Base-by-base conservation (phyloP, 352 stramenopile species). In the Phytophthora citricola region DNA sequence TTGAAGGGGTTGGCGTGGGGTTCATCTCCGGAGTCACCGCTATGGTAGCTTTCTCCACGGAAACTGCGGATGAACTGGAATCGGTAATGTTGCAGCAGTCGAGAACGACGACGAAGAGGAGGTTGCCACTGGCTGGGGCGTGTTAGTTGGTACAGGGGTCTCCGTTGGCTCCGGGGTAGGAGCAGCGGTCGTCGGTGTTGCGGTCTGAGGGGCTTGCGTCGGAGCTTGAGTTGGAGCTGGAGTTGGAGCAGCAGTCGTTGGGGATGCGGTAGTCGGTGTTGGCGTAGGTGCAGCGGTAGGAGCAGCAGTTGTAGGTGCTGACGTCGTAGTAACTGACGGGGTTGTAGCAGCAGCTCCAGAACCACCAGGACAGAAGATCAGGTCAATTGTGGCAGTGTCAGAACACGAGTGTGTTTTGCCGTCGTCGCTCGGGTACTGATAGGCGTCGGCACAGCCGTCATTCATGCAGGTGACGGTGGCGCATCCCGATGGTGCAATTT, bases 291-390 rank as follows among this genome's bases (percentile, higher is more conserved):
- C 56, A 3, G 62, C 9, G 1, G 51, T 71, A 1, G 69, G 63
- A 2, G 70, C 48, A 1, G 31, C 4, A 2, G 58, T 66, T 5
- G 57, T 68, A 17, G 61, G 54, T 1, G 26, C 39, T 5, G 58
- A 41, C 2, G 66, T 75, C 9, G 14, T 47, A 14, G 36, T 3
- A 58, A 11, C 20, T 15, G 48, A 39, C 6, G 53, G 45, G 2
- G 58, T 48, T 4, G 52, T 27, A 24, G 62, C 55, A 2, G 63
- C 45, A 27, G 34, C 38, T 36, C 38, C 29, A 11, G 39, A 39
- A 24, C 75, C 78, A 27, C 74, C 74, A 0, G 80, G 80, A 40
- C 83, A 91, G 62, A 89, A 91, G n/a, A 73, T 73, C 6, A 91
- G 63, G 14, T 86, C 61, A 46, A 90, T 85, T 10, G 68, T 59